Evolutionary conservation across 108 stramenopile genomes (phyloP).

Genomic region (Cylindrotheca fusiformis): DNA sequence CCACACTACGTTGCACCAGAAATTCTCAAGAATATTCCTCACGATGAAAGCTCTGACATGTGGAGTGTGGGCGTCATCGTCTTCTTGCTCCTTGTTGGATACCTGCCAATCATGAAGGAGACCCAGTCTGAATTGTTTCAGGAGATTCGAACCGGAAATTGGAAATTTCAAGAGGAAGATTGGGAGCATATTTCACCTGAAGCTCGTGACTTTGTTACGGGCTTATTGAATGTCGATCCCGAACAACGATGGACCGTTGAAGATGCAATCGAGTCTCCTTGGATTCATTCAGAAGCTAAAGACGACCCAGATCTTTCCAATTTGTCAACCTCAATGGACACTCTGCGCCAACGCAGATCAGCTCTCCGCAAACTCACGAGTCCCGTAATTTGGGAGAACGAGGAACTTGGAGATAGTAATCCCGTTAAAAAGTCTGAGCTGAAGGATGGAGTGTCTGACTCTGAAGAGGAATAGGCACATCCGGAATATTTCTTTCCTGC

Average conservation of each 20-base stretch:
- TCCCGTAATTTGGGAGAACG: constrained; percentile 84
- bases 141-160: constrained; percentile 35
- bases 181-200: constrained; percentile 41
- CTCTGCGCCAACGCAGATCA: constrained; percentile 90
- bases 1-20: constrained; percentile 50
- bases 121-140: constrained; percentile 33
- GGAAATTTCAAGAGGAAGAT: constrained; percentile 32
- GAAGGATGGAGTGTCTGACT: constrained; percentile 1
- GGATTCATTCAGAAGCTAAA: constrained; percentile 37
- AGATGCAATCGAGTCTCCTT: constrained; percentile 35
- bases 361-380: constrained; percentile 91
- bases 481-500: no score
- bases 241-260: constrained; percentile 55
- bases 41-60: constrained; percentile 83
- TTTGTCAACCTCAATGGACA: constrained; percentile 64
- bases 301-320: constrained; percentile 53
- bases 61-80: constrained; percentile 95
- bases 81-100: constrained; percentile 85
- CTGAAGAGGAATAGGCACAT: not conserved
- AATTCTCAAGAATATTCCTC: constrained; percentile 50
- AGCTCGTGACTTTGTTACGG: constrained; percentile 47
- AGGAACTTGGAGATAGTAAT: constrained; percentile 71
- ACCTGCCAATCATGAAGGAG: constrained; percentile 43
- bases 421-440: constrained; percentile 5
- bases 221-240: constrained; percentile 52